Evolutionary conservation across 2,329 filamentous ascomycete species (phyloP).

Genomic region (Pseudogymnoascus sp.): DNA sequence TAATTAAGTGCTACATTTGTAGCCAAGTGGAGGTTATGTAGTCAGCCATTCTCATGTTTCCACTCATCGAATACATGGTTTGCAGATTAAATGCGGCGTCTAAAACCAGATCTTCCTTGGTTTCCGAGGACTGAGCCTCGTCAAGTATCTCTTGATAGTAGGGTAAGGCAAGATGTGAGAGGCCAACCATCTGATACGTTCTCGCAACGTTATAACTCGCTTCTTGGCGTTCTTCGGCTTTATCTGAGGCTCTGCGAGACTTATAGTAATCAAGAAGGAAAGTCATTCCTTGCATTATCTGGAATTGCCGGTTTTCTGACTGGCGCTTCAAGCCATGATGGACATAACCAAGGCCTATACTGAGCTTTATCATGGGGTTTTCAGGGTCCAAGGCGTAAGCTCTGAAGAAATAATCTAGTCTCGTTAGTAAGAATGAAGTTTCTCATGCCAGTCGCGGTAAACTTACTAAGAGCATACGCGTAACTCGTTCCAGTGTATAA

Average conservation of each 20-base stretch:
- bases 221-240: constrained; percentile 51
- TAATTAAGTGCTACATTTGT: constrained; percentile 29
- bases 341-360: constrained; percentile 74
- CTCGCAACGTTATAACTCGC: constrained; percentile 74
- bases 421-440: not conserved
- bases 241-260: constrained; percentile 35
- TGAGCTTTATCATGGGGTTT: constrained; percentile 72
- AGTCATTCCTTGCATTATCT: constrained; percentile 73
- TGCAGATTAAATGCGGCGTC: constrained; percentile 72
- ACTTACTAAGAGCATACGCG: constrained; percentile 64
- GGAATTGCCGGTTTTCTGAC: constrained; percentile 80
- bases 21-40: constrained; percentile 52
- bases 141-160: constrained; percentile 51
- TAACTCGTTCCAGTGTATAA: constrained; percentile 77
- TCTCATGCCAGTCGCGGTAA: not conserved
- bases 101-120: constrained; percentile 48
- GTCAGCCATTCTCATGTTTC: constrained; percentile 52
- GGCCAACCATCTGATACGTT: constrained; percentile 65
- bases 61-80: constrained; percentile 54
- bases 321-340: constrained; percentile 86
- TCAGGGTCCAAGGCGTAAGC: constrained; percentile 64
- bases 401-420: constrained; percentile 73
- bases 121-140: constrained; percentile 25
- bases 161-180: constrained; percentile 62
- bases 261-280: constrained; percentile 72